Evolutionary conservation across 2,329 filamentous ascomycete genomes (phyloP).

Genomic region (Scedosporium dehoogii): DNA sequence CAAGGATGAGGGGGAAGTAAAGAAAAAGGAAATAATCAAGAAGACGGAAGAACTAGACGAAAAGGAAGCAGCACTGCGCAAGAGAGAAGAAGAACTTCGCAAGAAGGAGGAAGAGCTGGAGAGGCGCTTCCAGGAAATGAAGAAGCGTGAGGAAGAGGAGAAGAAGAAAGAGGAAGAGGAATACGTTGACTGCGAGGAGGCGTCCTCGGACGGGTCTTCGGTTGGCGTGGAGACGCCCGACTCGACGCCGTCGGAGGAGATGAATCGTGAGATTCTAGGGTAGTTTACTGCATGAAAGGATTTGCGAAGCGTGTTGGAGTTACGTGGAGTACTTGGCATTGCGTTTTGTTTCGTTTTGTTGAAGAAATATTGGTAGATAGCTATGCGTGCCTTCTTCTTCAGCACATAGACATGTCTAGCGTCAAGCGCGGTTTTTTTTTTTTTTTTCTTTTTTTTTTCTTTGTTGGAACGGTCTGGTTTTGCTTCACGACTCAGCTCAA

Average conservation of each 20-base stretch:
- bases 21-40: conserved; percentile 2
- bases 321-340: neutral
- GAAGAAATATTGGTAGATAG: neutral
- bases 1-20: neutral
- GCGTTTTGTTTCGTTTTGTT: neutral
- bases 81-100: conserved; percentile 4
- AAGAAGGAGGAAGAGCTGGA: conserved; percentile 4
- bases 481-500: too few species aligned
- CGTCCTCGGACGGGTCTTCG: neutral
- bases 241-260: neutral
- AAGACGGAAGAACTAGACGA: conserved; percentile 2
- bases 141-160: neutral
- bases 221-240: conserved; percentile 1
- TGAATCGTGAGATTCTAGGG: neutral
- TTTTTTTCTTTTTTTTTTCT: neutral
- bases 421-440: neutral
- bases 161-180: conserved; percentile 5
- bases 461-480: neutral
- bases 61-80: conserved; percentile 1
- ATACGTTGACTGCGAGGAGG: conserved; percentile 5
- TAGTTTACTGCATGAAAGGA: neutral
- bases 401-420: neutral
- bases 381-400: neutral
- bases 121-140: neutral
- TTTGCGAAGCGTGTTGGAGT: too few species aligned